Evolutionary conservation across 495 filamentous ascomycete species (phyloP).

Genomic region (Talaromyces liani): DNA sequence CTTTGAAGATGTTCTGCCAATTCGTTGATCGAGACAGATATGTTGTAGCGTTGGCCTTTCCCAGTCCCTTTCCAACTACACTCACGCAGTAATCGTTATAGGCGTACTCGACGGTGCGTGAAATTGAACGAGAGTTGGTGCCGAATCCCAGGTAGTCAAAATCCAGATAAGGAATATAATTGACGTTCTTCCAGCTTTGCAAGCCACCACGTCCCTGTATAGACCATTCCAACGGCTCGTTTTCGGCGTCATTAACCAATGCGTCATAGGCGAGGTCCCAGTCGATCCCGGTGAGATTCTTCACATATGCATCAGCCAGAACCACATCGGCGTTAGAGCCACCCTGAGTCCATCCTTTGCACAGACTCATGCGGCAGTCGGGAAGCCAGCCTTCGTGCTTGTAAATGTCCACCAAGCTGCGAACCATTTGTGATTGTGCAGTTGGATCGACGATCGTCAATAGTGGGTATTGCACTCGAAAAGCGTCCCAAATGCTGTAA

Average conservation of each 20-base stretch:
- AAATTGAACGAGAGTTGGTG: conserved; percentile 54
- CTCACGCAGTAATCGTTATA: conserved; percentile 60
- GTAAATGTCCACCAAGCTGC: conserved; percentile 32
- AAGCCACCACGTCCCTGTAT: conserved; percentile 52
- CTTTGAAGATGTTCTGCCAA: conserved; percentile 49
- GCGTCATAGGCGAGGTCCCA: conserved; percentile 36
- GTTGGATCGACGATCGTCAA: conserved; percentile 54
- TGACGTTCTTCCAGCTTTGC: conserved; percentile 49
- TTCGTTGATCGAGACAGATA: conserved; percentile 45
- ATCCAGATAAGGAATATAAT: conserved; percentile 55
- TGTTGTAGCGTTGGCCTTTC: conserved; percentile 39
- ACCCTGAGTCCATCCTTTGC: conserved; percentile 57
- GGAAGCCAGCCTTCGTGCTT: conserved; percentile 30
- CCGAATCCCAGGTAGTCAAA: conserved; percentile 56
- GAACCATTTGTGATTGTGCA: conserved; percentile 47
- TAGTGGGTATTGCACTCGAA: conserved; percentile 28
- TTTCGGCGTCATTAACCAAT: conserved; percentile 58
- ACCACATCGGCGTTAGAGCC: conserved; percentile 52
- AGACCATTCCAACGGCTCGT: conserved; percentile 55
- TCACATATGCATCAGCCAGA: conserved; percentile 12
- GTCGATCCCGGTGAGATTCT: conserved; percentile 37
- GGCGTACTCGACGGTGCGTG: conserved; percentile 55
- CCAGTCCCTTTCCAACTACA: conserved; percentile 42
- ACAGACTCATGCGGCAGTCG: conserved; percentile 46
- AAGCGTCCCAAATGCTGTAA: conserved; percentile 15